Conservation (phyloP, 768 basidiomycete species). For the Dioszegia aurantiaca region DNA sequence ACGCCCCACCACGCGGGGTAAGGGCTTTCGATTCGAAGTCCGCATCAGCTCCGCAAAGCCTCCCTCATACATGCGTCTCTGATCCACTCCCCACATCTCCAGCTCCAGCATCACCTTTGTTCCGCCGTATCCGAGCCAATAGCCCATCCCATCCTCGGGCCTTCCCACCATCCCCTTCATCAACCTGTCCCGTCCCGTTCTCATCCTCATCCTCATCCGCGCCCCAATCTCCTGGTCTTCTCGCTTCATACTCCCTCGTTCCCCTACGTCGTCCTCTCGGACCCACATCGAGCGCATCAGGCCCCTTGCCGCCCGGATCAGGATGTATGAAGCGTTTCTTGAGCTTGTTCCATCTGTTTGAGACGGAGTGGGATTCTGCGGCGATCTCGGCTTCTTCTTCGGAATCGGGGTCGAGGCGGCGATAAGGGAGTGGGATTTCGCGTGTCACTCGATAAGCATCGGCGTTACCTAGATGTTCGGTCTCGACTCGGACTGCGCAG, state of each 20-base stretch:
- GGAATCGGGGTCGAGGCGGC: slow-evolving; percentile 55
- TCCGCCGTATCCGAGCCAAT: slow-evolving; percentile 5
- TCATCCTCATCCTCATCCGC: not conserved
- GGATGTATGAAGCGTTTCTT: not conserved
- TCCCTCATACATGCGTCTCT: slow-evolving; percentile 1
- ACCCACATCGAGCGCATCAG: slow-evolving; percentile 38
- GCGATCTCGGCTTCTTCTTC: slow-evolving; percentile 53
- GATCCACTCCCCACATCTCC: not conserved
- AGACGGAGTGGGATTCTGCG: slow-evolving; percentile 30
- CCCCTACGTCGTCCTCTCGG: slow-evolving; percentile 32
- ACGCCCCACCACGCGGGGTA: too few relatives aligned
- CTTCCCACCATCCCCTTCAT: not conserved
- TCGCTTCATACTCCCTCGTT: slow-evolving; percentile 42
- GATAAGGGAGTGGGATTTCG: slow-evolving; percentile 82
- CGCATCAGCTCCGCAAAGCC: not conserved
- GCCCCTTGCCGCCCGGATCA: slow-evolving; percentile 17
- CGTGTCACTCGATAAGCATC: slow-evolving; percentile 84
- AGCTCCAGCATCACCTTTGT: not conserved
- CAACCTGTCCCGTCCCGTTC: too few relatives aligned
- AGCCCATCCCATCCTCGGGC: slow-evolving; percentile 9
- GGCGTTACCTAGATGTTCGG: slow-evolving; percentile 88
- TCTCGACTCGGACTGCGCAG: slow-evolving; percentile 69
- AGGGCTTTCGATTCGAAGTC: not conserved
- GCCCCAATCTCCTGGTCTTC: slow-evolving; percentile 34
- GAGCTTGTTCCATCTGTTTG: slow-evolving; percentile 8